These are phyloP conservation scores for Fusarium papillatum DNA, from an alignment of 2,329 filamentous ascomycete species.

Conservation along the genomic window DNA sequence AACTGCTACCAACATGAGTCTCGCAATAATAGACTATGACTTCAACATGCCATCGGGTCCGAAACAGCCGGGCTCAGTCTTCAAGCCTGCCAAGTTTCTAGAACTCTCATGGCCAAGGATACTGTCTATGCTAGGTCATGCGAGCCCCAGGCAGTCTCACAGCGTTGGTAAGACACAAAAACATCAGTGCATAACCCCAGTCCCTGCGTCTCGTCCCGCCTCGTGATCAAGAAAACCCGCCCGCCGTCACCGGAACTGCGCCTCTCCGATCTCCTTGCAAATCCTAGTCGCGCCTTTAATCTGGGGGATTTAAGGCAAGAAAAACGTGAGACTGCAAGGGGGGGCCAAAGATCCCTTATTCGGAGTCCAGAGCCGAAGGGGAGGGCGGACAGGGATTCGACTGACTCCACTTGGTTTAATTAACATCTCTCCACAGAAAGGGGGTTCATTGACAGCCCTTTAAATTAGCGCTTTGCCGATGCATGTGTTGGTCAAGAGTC, in stretches of 20 bases:
- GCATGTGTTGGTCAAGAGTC: background rate
- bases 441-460: slow-evolving; percentile 13
- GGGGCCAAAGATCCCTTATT: background rate
- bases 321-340: slow-evolving; percentile 8
- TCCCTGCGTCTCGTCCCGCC: background rate
- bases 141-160: background rate
- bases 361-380: slow-evolving; percentile 5
- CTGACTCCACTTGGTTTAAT: slow-evolving; percentile 42
- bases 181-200: background rate
- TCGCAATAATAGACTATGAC: background rate
- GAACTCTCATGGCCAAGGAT: slow-evolving; percentile 7
- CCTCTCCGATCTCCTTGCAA: slow-evolving; percentile 35
- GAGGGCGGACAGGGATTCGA: slow-evolving; percentile 3
- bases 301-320: slow-evolving; percentile 8
- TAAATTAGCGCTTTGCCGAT: background rate
- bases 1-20: background rate
- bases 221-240: background rate
- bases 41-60: background rate
- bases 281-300: slow-evolving; percentile 23
- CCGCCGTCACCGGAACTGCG: slow-evolving; percentile 25
- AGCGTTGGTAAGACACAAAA: background rate
- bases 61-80: background rate
- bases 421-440: slow-evolving; percentile 37
- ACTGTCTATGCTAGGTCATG: background rate
- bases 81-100: background rate